Base-by-base conservation (phyloP, 1,284 basidiomycete genomes). In the Ceratobasidium theobromae region DNA sequence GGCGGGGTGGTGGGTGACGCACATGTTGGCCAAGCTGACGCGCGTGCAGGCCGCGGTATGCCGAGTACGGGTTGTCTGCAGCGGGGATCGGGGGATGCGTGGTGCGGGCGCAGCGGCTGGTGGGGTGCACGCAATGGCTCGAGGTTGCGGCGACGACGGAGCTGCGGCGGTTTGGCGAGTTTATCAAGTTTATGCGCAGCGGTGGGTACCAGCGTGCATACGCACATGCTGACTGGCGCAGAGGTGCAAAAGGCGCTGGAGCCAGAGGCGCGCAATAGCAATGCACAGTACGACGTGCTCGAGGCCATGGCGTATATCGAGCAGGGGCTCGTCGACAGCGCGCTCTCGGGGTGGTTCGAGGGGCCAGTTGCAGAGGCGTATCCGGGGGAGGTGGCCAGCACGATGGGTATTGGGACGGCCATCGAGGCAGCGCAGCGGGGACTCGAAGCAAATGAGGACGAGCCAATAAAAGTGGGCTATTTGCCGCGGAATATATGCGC, bases 221-320 rank as follows among this genome's bases (percentile, higher is more conserved):
- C 16, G 16, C 40, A 14, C 40, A 43, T 5, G 16, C 21, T 43
- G 40, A 18, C 14, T n/a, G 16, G 40, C 62, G 21, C 69, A 77
- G 76, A 77, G 66, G 74, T 68, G n/a, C 72, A 72, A 46, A 76
- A 74, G 65, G 71, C 75, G 14, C 67, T 73, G 30, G 70, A 62
- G 49, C 69, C 25, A 53, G 67, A 52, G 70, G 78, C 80, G 51
- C 80, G 40, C 16, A 43, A 14, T n/a, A n/a, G 21, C 85, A 66
- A 65, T 40, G 43, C 40, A 46, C 83, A 83, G 60, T 85, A 89
- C 73, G 90, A 92, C 74, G 81, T 87, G 69, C 79, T 92, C 65
- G 87, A 91, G 79, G 90, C 89, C 54, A 88, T 88, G 74, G 84
- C 85, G 70, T 92, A 92, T 74, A 79, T 92, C 71, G 84, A 84